These are phyloP conservation scores for Phialocephala subalpina DNA, from an alignment of 2,329 filamentous ascomycete species.

Conservation along the genomic window DNA sequence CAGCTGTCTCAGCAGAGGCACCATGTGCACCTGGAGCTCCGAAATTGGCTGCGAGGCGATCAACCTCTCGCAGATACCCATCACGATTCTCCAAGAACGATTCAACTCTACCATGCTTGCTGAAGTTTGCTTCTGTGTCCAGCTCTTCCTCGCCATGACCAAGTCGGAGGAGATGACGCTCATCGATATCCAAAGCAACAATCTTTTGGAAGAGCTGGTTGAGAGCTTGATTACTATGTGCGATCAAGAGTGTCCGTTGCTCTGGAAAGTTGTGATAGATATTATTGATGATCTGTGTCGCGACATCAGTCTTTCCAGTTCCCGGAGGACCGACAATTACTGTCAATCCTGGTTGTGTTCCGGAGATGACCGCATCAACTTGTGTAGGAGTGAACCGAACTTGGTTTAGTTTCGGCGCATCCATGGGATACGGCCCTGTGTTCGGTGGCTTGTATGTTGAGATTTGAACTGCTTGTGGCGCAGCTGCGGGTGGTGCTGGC, in stretches of 20 bases:
- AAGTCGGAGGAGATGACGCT: conserved; percentile 88
- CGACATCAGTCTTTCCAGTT: conserved; percentile 98
- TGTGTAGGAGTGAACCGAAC: conserved; percentile 92
- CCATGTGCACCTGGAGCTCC: conserved; percentile 92
- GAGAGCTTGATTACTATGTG: conserved; percentile 96
- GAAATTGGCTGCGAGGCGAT: conserved; percentile 84
- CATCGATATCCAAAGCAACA: conserved; percentile 93
- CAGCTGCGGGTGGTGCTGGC: conserved; percentile 63
- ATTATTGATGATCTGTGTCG: conserved; percentile 98
- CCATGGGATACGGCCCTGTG: conserved; percentile 86
- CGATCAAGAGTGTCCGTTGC: conserved; percentile 90
- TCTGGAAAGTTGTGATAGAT: conserved; percentile 97
- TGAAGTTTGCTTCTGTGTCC: conserved; percentile 84
- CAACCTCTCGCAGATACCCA: conserved; percentile 81
- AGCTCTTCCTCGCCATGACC: conserved; percentile 97
- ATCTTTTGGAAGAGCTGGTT: conserved; percentile 99
- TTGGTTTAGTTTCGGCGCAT: conserved; percentile 81
- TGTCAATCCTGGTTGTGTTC: conserved; percentile 92
- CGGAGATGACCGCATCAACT: conserved; percentile 91
- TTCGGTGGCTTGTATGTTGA: conserved; percentile 91
- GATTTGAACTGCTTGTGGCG: conserved; percentile 76
- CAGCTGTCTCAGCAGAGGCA: conserved; percentile 94
- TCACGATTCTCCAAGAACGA: conserved; percentile 91
- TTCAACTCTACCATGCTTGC: conserved; percentile 93
- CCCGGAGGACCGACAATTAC: conserved; percentile 95